Base-by-base conservation (phyloP, 306 rosid species). In the Pueraria montana region DNA sequence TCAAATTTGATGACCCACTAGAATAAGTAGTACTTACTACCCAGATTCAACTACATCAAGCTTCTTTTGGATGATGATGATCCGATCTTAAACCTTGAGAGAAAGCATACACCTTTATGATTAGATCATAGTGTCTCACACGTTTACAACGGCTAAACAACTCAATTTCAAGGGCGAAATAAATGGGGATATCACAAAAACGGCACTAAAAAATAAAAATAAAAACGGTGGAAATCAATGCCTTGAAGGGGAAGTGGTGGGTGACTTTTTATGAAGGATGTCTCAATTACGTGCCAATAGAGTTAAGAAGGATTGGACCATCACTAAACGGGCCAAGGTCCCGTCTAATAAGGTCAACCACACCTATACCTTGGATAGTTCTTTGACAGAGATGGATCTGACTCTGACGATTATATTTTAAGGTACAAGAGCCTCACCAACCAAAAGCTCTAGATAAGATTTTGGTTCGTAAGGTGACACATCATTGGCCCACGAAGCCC, bases 331-430 rank as follows among this genome's bases (percentile, higher is more conserved):
- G 84, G 78, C 34, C 68, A 36, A 73, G 53, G 83, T 64, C 80
- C 63, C 45, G 14, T 56, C 49, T 53, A 61, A 69, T 64, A 55
- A 53, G 80, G 88, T 82, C 80, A 71, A 81, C 82, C 62, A 38
- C 52, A 8, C 68, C 79, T 36, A 71, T 1, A 4, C n/a, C 63
- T 32, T 45, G 53, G 18, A 32, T 53, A 73, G 34, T 65, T 79
- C 61, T 80, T 66, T 48, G 84, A 83, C 43, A 46, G 43, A 48
- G 66, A 75, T 75, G 21, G 56, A 62, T 63, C 45, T 63, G 71
- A 67, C 59, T 10, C 58, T 26, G 20, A 75, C 18, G 11, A 45
- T 73, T 59, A 27, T 27, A 27, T 79, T 72, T 61, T n/a, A 65
- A 27, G 71, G 78, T 71, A 42, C 76, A 69, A 64, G 75, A 72